phyloP scores from a whole-genome alignment of 768 basidiomycete species.

The Suillus occidentalis region DNA sequence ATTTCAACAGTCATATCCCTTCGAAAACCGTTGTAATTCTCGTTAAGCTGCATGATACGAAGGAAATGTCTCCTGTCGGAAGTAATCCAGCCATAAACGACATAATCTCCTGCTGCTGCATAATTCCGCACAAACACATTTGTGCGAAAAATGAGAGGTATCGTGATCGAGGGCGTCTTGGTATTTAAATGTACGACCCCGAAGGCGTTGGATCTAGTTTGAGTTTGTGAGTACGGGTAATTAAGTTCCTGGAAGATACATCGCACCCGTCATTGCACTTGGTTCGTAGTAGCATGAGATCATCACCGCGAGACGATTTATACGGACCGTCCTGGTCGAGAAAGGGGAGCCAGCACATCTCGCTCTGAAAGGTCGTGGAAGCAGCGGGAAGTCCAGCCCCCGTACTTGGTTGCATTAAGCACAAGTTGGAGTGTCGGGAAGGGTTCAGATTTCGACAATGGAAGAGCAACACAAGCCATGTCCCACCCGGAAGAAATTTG shows the following conservation, averaged over 20 bases:
- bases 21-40: conserved; percentile 21
- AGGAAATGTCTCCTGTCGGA: conserved; percentile 27
- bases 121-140: conserved; percentile 25
- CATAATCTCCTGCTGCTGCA: conserved; percentile 13
- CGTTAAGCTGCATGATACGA: conserved; percentile 30
- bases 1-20: conserved; percentile 26
- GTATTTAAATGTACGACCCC: conserved; percentile 30
- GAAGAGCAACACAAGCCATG: conserved; percentile 33
- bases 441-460: conserved; percentile 32
- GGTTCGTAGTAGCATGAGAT: conserved; percentile 29
- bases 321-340: conserved; percentile 25
- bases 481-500: conserved; percentile 29
- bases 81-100: conserved; percentile 28
- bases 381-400: conserved; percentile 13
- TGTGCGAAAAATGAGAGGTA: conserved; percentile 27
- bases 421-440: conserved; percentile 29
- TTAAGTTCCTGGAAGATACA: not conserved
- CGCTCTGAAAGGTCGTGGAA: conserved; percentile 26
- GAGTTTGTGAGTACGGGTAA: not conserved
- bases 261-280: conserved; percentile 27
- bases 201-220: conserved; percentile 14
- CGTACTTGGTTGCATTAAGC: conserved; percentile 24
- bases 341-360: conserved; percentile 28
- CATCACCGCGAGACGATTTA: conserved; percentile 31
- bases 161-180: conserved; percentile 24